phyloP scores from a whole-genome alignment of 2,329 filamentous ascomycete genomes.

The Apiospora saccharicola region DNA sequence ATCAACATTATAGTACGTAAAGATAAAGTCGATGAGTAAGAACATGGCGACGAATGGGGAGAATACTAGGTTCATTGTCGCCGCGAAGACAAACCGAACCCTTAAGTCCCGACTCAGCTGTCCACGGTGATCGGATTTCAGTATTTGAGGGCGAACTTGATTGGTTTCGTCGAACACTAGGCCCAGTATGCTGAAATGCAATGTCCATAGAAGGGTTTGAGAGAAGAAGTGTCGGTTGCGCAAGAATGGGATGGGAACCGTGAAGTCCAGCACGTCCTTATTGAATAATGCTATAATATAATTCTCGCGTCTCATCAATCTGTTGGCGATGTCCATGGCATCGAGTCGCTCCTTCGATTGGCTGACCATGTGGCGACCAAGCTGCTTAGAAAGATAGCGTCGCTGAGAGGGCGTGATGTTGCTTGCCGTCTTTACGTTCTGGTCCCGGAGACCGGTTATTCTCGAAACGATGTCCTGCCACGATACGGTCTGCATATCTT shows the following conservation, averaged over 20 bases:
- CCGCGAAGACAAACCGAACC: constrained; percentile 81
- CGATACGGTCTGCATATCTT: constrained; percentile 92
- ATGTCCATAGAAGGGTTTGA: constrained; percentile 88
- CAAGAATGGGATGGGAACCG: constrained; percentile 84
- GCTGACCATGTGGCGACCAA: constrained; percentile 76
- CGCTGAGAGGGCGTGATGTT: constrained; percentile 61
- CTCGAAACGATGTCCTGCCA: constrained; percentile 92
- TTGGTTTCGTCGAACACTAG: constrained; percentile 92
- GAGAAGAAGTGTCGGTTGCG: constrained; percentile 84
- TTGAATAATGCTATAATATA: constrained; percentile 97
- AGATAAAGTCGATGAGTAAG: constrained; percentile 87
- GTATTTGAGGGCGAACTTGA: constrained; percentile 84
- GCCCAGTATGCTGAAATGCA: constrained; percentile 89
- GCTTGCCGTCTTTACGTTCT: constrained; percentile 80
- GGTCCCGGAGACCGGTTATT: constrained; percentile 82
- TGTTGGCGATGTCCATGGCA: constrained; percentile 95
- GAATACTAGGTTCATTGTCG: constrained; percentile 84
- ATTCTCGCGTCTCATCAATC: constrained; percentile 95
- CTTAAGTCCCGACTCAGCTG: constrained; percentile 80
- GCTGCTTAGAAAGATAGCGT: constrained; percentile 50
- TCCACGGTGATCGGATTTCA: constrained; percentile 82
- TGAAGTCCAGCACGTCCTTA: constrained; percentile 91
- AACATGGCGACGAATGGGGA: constrained; percentile 89
- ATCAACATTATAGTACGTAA: constrained; percentile 89
- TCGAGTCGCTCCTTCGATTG: constrained; percentile 95